Evolutionary conservation across 805 yeast species (phyloP).

Genomic region (Lipomyces sp.): DNA sequence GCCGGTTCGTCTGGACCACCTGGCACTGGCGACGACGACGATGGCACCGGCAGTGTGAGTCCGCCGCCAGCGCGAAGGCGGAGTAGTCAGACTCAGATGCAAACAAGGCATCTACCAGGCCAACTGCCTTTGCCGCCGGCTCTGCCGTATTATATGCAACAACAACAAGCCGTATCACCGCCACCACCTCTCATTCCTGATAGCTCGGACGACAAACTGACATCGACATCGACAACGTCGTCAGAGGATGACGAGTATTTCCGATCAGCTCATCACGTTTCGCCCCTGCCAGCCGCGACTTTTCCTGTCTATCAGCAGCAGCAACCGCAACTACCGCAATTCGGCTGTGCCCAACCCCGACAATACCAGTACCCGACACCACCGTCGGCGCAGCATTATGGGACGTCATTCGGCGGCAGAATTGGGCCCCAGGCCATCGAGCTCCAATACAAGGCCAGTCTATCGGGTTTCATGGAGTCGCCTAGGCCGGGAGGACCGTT

Average conservation of each 20-base stretch:
- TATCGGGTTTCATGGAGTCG: conserved; percentile 21
- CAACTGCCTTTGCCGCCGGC: neutral
- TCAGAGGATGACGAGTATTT: neutral
- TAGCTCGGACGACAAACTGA: neutral
- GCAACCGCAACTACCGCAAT: neutral
- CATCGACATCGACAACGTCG: neutral
- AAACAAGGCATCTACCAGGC: no score
- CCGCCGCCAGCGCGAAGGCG: neutral
- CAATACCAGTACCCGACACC: neutral
- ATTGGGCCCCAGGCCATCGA: conserved; percentile 9
- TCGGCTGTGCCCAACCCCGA: neutral
- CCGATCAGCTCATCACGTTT: neutral
- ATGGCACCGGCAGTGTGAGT: neutral
- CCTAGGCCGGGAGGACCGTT: conserved; percentile 1
- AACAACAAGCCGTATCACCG: neutral
- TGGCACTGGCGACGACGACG: neutral
- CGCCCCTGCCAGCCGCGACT: neutral
- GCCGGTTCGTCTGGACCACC: conserved; percentile 11
- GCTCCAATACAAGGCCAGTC: conserved; percentile 19
- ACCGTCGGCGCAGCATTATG: conserved; percentile 6
- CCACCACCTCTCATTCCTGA: neutral
- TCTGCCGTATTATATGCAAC: neutral
- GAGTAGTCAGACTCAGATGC: neutral
- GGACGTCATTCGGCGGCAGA: neutral
- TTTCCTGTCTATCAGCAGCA: neutral